Base-by-base conservation (phyloP, 768 basidiomycete species). In the Trichaptum fuscoviolaceum region DNA sequence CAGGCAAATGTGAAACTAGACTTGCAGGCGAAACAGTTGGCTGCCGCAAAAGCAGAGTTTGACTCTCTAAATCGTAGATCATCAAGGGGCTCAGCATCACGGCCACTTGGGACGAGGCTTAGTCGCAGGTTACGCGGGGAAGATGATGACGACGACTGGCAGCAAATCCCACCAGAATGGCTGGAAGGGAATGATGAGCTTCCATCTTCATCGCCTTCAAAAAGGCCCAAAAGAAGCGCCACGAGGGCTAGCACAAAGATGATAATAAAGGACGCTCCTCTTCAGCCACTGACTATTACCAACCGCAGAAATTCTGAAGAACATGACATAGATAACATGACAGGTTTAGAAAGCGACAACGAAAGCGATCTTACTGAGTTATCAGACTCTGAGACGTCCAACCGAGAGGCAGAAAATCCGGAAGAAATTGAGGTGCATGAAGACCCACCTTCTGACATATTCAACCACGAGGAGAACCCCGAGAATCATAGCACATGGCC, bases 121-220 rank as follows among this genome's bases (percentile, higher is more conserved):
- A 93, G 91, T 71, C 83, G 87, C 0, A 82, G 92, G 57, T 74
- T 93, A 67, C 80, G 89, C 58, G 87, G 87, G 18, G 74, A 77
- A 58, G 81, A 73, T 15, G 75, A 71, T 17, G 87, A 87, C 12
- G 79, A 80, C 2, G 88, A 85, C 70, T 94, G 92, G 93, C 90
- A 94, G 75, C 80, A 84, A 65, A 83, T 94, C 26, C 93, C 92
- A 0, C 83, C 87, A 9, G 91, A 91, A 71, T 93, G 91, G 92
- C 71, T 89, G 67, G 72, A 72, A 23, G 76, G 75, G 17, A 66
- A 69, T 58, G 12, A 12, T 3, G 10, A 52, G 15, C 42, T 20
- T 52, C 12, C 20, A n/a, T n/a, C n/a, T 52, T 52, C 42, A 20
- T 52, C 42, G 15, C 42, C 42, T 2, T 6, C 42, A 20, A 52